Evolutionary conservation across 1,139 yeast genomes (phyloP).

Genomic region (Geotrichum siamense): DNA sequence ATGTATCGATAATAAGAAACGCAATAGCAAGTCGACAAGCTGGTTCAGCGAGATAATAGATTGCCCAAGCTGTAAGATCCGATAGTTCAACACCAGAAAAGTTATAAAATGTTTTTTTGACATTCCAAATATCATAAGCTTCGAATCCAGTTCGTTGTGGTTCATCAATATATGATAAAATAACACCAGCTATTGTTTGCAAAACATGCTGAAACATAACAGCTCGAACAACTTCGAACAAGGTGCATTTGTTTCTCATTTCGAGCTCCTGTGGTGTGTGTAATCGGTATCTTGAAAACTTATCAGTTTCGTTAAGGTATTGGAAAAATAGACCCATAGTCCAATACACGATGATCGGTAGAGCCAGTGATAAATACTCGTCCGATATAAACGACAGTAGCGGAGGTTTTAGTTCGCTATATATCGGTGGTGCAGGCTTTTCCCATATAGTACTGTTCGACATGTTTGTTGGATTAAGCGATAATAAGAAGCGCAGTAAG

Average conservation of each 20-base stretch:
- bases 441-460: slow-evolving; percentile 10
- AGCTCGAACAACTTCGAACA: slow-evolving; percentile 64
- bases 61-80: slow-evolving; percentile 36
- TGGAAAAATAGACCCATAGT: slow-evolving; percentile 64
- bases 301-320: slow-evolving; percentile 59
- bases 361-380: slow-evolving; percentile 7
- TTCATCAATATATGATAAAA: slow-evolving; percentile 52
- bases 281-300: slow-evolving; percentile 77
- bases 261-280: slow-evolving; percentile 47
- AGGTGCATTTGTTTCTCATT: slow-evolving; percentile 64
- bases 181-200: slow-evolving; percentile 65
- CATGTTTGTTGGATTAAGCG: too few relatives aligned
- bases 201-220: slow-evolving; percentile 77
- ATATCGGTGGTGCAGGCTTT: slow-evolving; percentile 9
- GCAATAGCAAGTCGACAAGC: slow-evolving; percentile 51
- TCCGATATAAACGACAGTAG: slow-evolving; percentile 11
- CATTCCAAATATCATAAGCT: slow-evolving; percentile 56
- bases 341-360: slow-evolving; percentile 40
- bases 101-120: slow-evolving; percentile 7
- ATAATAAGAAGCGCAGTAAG: too few relatives aligned
- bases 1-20: slow-evolving; percentile 72
- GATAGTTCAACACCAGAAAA: slow-evolving; percentile 16
- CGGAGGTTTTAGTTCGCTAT: slow-evolving; percentile 10
- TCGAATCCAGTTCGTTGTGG: slow-evolving; percentile 69
- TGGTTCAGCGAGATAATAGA: slow-evolving; percentile 44